Base-by-base conservation (phyloP, 1,284 basidiomycete genomes). In the Ustilago tritici region DNA sequence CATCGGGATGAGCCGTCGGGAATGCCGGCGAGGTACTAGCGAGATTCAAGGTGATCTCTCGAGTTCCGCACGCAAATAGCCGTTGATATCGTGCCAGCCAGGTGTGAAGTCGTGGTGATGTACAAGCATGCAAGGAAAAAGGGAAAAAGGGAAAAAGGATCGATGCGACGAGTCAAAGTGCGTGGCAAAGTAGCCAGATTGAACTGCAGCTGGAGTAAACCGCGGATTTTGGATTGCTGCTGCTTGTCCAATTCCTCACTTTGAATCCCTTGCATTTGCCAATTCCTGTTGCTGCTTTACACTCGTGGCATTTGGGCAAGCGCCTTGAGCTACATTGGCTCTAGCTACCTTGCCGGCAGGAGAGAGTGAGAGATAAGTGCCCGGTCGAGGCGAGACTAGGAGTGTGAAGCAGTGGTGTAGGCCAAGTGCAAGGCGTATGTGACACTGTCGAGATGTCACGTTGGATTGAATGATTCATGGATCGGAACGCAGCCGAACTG, bases 221-320 rank as follows among this genome's bases (percentile, higher is more conserved):
- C 5, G 31, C 49, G 28, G 19, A 17, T 52, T 52, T 52, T 35
- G 14, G 23, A 11, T 12, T 31, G 19, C n/a, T 41, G 52, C 61
- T 69, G 61, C 56, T 31, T 34, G 66, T 56, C 32, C 50, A 69
- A 69, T 63, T 69, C 61, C 66, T 69, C 55, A 57, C 11, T 4
- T 11, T 10, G 53, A 52, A 59, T 50, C 67, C 67, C 67, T 64
- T 69, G 67, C 54, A 12, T 15, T 31, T 32, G 28, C 49, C 49
- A 12, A 31, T 50, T 50, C 32, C 31, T 28, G 43, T 36, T 14
- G 15, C 47, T 31, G 28, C 40, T 41, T 53, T 19, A 23, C 50
- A 9, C 46, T 49, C 23, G 40, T 41, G 40, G 40, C 14, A 41
- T 11, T 41, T 15, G 17, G 14, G 40, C 40, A 15, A 41, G 15